These are phyloP conservation scores for Ilyonectria sp. DNA, from an alignment of 2,329 filamentous ascomycete species.

Conservation along the genomic window DNA sequence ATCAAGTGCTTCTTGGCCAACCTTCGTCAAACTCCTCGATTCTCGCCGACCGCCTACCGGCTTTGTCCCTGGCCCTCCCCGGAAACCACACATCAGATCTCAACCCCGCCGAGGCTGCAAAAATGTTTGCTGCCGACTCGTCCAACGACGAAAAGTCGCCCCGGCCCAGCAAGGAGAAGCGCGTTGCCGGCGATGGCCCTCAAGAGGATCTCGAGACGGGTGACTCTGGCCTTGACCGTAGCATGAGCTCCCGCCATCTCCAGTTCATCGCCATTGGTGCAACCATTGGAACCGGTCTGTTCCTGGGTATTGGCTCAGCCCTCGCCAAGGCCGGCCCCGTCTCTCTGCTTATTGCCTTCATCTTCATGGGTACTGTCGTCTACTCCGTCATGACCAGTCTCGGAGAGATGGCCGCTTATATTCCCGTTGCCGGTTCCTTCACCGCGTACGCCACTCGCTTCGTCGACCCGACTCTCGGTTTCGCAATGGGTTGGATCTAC, in stretches of 20 bases:
- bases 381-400: constrained; percentile 82
- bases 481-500: constrained; percentile 87
- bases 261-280: constrained; percentile 70
- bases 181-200: constrained; percentile 1
- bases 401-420: constrained; percentile 83
- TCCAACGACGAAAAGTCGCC: constrained; percentile 49
- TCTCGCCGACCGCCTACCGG: neutral
- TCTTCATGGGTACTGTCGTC: constrained; percentile 79
- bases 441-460: constrained; percentile 84
- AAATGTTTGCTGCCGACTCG: constrained; percentile 41
- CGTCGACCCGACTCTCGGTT: constrained; percentile 80
- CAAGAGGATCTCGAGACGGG: constrained; percentile 56
- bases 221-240: constrained; percentile 55
- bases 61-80: constrained; percentile 2
- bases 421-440: constrained; percentile 84
- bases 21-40: neutral
- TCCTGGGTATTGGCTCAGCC: constrained; percentile 76
- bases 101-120: neutral
- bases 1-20: neutral
- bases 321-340: constrained; percentile 76
- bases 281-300: constrained; percentile 81
- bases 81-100: constrained; percentile 10
- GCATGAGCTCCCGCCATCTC: constrained; percentile 59
- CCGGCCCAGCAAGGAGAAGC: constrained; percentile 47
- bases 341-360: constrained; percentile 77